Evolutionary conservation across 352 stramenopile genomes (phyloP).

Genomic region (Globisporangium cystogenes): DNA sequence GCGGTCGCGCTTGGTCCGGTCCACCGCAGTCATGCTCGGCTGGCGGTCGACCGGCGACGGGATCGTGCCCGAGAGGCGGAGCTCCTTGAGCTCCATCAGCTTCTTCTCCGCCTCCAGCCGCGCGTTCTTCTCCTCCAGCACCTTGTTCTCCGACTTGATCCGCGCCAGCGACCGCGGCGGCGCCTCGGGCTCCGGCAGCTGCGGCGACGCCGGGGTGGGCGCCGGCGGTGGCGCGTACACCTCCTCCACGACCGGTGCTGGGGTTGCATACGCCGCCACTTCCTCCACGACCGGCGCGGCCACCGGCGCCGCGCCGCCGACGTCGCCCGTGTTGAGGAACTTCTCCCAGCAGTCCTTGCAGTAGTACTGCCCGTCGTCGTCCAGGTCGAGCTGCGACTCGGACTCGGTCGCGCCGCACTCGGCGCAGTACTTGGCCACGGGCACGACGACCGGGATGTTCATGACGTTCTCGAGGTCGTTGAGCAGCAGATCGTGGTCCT

Average conservation of each 20-base stretch:
- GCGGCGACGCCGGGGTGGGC: conserved; percentile 1
- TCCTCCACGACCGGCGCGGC: background rate
- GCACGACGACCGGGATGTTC: conserved; percentile 76
- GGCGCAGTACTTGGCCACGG: conserved; percentile 70
- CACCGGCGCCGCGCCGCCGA: conserved; percentile 1
- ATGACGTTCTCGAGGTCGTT: conserved; percentile 73
- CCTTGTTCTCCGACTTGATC: conserved; percentile 42
- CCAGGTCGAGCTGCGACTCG: conserved; percentile 68
- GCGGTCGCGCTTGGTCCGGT: conserved; percentile 64
- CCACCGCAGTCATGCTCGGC: conserved; percentile 41
- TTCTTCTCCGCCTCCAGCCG: conserved; percentile 78
- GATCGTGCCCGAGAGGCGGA: conserved; percentile 60
- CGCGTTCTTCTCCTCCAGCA: conserved; percentile 70
- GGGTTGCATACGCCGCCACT: background rate
- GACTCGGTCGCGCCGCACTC: conserved; percentile 75
- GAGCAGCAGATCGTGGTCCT: conserved; percentile 64
- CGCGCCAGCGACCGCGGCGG: conserved; percentile 22
- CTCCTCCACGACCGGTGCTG: conserved; percentile 11
- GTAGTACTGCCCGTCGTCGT: conserved; percentile 83
- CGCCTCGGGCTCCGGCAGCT: conserved; percentile 22
- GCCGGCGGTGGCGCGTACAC: conserved; percentile 2
- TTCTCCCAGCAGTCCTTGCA: conserved; percentile 88
- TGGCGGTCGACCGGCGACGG: conserved; percentile 38
- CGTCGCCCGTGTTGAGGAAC: conserved; percentile 51
- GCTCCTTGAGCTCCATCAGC: conserved; percentile 74